Evolutionary conservation across 495 filamentous ascomycete genomes (phyloP).

Genomic region (Hypoxylon subgilvum): DNA sequence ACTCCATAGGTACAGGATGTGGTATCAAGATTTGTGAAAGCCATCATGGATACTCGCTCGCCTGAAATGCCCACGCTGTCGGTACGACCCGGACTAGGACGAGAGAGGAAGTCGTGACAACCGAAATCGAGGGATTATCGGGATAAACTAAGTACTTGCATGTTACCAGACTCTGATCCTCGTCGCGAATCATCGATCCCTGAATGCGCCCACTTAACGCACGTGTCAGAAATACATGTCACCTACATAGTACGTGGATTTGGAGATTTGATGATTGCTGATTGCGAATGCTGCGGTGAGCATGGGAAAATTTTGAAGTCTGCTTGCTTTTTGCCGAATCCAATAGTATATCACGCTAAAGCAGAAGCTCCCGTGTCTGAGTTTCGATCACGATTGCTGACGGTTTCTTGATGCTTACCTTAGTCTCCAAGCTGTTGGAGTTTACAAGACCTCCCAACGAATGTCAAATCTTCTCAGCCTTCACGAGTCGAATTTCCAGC

Average conservation of each 20-base stretch:
- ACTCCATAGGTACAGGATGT: too few species aligned
- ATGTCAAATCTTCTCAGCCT: too few species aligned
- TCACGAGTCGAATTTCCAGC: too few species aligned
- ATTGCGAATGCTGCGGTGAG: too few species aligned
- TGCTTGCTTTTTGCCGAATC: background rate
- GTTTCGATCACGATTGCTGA: background rate
- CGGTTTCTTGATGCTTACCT: too few species aligned
- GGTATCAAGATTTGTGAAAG: conserved; percentile 5
- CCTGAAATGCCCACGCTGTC: conserved; percentile 2
- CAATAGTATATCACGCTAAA: background rate
- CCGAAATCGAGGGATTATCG: too few species aligned
- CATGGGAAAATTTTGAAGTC: background rate
- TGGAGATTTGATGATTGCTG: too few species aligned
- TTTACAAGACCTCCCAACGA: too few species aligned
- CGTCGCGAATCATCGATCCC: conserved; percentile 9
- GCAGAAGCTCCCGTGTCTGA: background rate
- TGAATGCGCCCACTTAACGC: conserved; percentile 8
- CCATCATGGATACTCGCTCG: conserved; percentile 15
- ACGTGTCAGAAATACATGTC: conserved; percentile 8
- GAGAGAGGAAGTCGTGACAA: conserved; percentile 23
- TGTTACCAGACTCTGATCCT: conserved; percentile 22
- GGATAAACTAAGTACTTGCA: too few species aligned
- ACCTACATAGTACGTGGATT: too few species aligned
- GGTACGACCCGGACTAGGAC: conserved; percentile 14
- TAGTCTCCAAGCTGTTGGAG: too few species aligned